Evolutionary conservation across 164 flowering plant species (phyloP).

Genomic region (Tinospora cordifolia): DNA sequence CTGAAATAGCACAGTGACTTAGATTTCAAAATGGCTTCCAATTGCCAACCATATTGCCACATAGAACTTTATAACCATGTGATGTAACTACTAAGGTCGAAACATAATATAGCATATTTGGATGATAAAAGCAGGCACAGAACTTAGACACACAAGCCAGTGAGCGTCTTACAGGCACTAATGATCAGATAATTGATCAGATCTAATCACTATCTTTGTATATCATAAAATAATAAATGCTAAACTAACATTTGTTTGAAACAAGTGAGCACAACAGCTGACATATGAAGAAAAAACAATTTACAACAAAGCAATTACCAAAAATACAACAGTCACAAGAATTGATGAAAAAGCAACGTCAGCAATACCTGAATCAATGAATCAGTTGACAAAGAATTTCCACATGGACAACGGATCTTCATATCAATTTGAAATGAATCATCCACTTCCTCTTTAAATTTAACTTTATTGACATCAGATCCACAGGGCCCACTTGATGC

Average conservation of each 20-base stretch:
- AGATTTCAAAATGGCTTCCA: no score
- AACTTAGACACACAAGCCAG: no score
- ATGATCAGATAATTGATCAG: no score
- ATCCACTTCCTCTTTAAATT: constrained; percentile 60
- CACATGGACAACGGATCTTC: constrained; percentile 86
- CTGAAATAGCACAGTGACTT: no score
- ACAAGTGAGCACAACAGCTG: background rate
- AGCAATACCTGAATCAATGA: constrained; percentile 67
- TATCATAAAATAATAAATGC: no score
- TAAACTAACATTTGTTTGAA: background rate
- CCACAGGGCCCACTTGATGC: constrained; percentile 62
- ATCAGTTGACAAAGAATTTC: constrained; percentile 56
- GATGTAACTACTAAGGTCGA: background rate
- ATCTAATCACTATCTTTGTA: no score
- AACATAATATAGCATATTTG: background rate
- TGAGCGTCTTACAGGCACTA: no score
- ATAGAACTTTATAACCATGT: background rate
- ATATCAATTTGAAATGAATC: constrained; percentile 41
- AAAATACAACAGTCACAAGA: background rate
- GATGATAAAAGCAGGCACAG: background rate
- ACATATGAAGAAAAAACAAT: background rate
- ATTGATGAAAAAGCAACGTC: background rate
- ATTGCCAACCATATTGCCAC: no score
- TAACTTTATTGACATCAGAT: constrained; percentile 40
- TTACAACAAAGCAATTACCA: background rate